These are phyloP conservation scores for Saccharomycopsis amapae DNA, from an alignment of 805 yeast species.

Conservation along the genomic window DNA sequence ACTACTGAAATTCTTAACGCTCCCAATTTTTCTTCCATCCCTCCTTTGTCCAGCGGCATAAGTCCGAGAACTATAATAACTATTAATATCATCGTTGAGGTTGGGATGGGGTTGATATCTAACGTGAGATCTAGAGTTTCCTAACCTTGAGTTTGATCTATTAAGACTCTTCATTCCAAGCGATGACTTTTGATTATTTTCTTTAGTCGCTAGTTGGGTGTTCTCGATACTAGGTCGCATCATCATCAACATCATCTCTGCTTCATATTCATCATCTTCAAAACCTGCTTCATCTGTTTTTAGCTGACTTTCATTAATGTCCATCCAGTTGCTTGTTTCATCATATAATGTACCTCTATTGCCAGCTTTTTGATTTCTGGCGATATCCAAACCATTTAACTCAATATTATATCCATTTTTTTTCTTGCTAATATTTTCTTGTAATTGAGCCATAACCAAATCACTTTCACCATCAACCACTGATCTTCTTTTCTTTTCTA, in stretches of 20 bases:
- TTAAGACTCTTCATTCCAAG: not conserved
- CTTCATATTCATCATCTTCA: not conserved
- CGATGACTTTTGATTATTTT: not conserved
- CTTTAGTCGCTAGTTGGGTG: no score
- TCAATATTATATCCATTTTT: no score
- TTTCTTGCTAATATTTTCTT: not conserved
- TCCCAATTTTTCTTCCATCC: not conserved
- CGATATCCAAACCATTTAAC: not conserved
- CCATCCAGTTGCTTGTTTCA: conserved; percentile 11
- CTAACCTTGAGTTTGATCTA: not conserved
- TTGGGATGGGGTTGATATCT: conserved; percentile 10
- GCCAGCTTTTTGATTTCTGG: not conserved
- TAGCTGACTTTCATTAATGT: conserved; percentile 3
- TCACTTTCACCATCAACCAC: not conserved
- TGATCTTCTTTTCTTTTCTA: not conserved
- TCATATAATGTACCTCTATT: conserved; percentile 1
- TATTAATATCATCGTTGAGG: conserved; percentile 5
- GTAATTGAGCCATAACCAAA: not conserved
- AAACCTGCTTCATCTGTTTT: not conserved
- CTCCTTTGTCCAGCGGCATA: conserved; percentile 2
- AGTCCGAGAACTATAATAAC: conserved; percentile 5
- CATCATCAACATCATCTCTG: not conserved
- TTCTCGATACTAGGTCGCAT: no score
- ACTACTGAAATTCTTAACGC: not conserved
- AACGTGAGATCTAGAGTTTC: not conserved